Base-by-base conservation (phyloP, 306 rosid genomes). In the Lathyrus aphaca region DNA sequence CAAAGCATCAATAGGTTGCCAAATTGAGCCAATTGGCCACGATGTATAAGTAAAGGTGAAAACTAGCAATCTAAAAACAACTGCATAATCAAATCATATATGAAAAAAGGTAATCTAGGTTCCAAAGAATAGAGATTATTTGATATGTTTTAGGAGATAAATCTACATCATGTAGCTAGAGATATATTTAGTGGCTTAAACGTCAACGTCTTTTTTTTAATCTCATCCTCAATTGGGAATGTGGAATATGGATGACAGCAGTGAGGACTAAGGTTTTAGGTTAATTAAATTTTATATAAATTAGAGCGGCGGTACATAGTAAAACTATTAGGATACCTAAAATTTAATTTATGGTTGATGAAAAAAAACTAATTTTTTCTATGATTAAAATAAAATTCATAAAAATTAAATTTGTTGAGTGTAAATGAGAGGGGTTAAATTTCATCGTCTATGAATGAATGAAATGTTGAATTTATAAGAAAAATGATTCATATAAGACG, bases 11-110 rank as follows among this genome's bases (percentile, higher is more conserved):
- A 45, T 27, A 57, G 40, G 32, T 16, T 11, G 56, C 67, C 66
- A 55, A 69, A 71, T 70, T 64, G 61, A 63, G 45, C 42, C 25
- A 40, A 61, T 35, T 73, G 77, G 42, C 42, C 58, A 71, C 8
- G 11, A 27, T 10, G 46, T 23, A 44, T 9, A 18, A 53, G 50
- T 37, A 68, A 39, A 35, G 8, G 39, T 35, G 1, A 35, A 35
- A 54, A 69, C 32, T 68, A 17, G n/a, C 61, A 50, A 7, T 19
- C 32, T 65, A 27, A 15, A 14, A 40, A 69, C 13, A 48, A 29
- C 16, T 8, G 8, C 72, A 48, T 48, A 44, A 45, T 71, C 10
- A 57, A 29, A 3, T 29, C n/a, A 54, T 17, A 30, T 1, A 8
- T 0, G 39, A 61, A 61, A 44, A 46, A 16, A 45, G 67, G 57